Percentiles rank a stretch among this genome's conserved stretches.
phyloP scores from a whole-genome alignment of 2,329 filamentous ascomycete genomes.

The Alternaria hordeiaustralica region DNA sequence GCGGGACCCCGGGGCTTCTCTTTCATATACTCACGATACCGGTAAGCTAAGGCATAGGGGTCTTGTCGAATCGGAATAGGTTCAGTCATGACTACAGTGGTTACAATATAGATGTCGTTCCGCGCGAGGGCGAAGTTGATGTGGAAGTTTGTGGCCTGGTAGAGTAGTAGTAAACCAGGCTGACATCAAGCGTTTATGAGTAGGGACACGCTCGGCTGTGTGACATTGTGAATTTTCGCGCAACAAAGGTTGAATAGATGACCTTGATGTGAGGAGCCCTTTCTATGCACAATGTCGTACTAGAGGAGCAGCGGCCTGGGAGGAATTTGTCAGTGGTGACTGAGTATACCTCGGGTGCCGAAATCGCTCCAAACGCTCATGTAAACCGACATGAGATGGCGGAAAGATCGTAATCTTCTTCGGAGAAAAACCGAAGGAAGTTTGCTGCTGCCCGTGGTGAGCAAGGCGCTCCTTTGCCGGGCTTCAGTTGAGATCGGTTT shows the following conservation, averaged over 20 bases:
- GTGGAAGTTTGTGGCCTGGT: background rate
- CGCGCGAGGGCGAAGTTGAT: background rate
- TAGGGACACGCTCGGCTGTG: background rate
- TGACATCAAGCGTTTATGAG: background rate
- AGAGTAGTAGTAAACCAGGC: background rate
- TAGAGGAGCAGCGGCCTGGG: background rate
- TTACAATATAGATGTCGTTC: background rate
- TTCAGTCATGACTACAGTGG: constrained; percentile 8
- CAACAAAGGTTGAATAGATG: background rate
- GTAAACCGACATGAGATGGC: background rate
- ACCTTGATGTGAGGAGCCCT: background rate
- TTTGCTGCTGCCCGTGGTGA: background rate
- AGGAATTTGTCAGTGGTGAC: background rate
- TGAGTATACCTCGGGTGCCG: background rate
- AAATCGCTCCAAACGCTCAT: background rate
- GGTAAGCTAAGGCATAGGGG: constrained; percentile 29
- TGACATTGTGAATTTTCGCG: background rate
- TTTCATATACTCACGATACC: constrained; percentile 29
- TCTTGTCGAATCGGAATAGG: constrained; percentile 19
- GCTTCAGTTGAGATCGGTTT: background rate
- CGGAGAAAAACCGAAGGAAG: background rate
- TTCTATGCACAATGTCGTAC: background rate
- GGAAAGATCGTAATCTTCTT: background rate
- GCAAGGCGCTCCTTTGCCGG: background rate
- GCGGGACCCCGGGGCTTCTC: constrained; percentile 9